These are phyloP conservation scores for Diaporthe batatas DNA, from an alignment of 2,329 filamentous ascomycete species.

Conservation along the genomic window DNA sequence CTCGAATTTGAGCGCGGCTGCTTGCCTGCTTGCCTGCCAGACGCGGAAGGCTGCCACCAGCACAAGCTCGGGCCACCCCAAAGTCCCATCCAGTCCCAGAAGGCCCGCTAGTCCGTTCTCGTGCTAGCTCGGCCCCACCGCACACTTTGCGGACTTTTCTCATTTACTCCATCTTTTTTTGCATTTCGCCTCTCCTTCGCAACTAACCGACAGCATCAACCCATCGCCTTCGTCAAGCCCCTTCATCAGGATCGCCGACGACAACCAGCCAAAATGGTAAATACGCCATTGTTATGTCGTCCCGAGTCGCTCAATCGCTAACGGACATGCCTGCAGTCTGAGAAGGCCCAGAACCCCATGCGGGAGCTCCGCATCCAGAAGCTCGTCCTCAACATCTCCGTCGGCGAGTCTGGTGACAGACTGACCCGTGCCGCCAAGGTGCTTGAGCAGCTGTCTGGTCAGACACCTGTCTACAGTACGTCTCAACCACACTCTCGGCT, in stretches of 20 bases:
- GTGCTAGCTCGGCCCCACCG: constrained; percentile 40
- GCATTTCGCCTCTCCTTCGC: constrained; percentile 22
- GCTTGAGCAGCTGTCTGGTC: constrained; percentile 99
- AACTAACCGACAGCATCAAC: constrained; percentile 39
- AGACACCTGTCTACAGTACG: constrained; percentile 99
- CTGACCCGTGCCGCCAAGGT: constrained; percentile 99
- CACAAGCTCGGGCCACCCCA: constrained; percentile 45
- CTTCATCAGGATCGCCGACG: constrained; percentile 41
- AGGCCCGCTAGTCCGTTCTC: constrained; percentile 40
- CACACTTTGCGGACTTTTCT: constrained; percentile 40
- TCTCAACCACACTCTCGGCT: constrained; percentile 44
- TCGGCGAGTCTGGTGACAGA: constrained; percentile 99
- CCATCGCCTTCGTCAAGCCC: constrained; percentile 40
- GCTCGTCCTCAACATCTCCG: constrained; percentile 99
- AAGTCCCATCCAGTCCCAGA: constrained; percentile 4
- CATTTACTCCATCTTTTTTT: constrained; percentile 34
- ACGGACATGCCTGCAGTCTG: constrained; percentile 66
- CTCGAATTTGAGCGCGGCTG: constrained; percentile 43
- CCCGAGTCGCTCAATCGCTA: constrained; percentile 44
- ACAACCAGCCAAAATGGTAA: constrained; percentile 55
- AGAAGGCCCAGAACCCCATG: constrained; percentile 98
- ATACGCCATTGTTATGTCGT: not conserved
- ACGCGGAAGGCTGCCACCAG: constrained; percentile 32
- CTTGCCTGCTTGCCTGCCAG: constrained; percentile 17
- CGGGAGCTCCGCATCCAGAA: constrained; percentile 99